Base-by-base conservation (phyloP, 2,329 filamentous ascomycete species). In the Blumeria graminis region DNA sequence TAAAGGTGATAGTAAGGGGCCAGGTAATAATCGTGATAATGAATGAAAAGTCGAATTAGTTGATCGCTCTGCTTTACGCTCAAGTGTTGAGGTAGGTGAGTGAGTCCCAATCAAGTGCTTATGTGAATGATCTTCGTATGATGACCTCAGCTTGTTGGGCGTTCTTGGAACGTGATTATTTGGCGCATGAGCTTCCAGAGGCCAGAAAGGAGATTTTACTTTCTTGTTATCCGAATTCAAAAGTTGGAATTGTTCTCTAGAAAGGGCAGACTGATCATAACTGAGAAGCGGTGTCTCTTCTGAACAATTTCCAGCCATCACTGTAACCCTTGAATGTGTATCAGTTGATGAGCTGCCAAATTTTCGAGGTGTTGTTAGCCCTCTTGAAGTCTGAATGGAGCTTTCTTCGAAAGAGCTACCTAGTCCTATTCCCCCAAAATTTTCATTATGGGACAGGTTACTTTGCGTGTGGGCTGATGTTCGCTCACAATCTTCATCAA, bases 1-100 rank as follows among this genome's bases (percentile, higher is more conserved):
- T 0, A 84, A 69, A 0, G 81, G 78, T 34, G 75, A 75, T 1
- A 80, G 72, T 4, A 83, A 68, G 6, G 77, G 75, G 0, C 76
- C 76, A 3, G 75, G 75, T 3, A 77, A 71, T 39, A 83, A 75
- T 22, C 68, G 63, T 3, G 71, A 71, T 16, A 77, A 70, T 0
- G 74, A 74, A 60, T 72, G 70, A 51, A 73, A 71, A 22, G 66
- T 68, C 8, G 68, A 67, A 13, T 68, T 69, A n/a, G 69, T 62
- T 28, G 70, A 66, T 38, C 62, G 60, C 9, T 69, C 69, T 38
- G 65, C 68, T 50, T 66, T 71, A 18, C 9, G 14, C 14, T 11
- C 10, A 4, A 10, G 39, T 58, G 68, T 67, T 58, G 65, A 65
- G 32, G 63, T 61, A 41, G 65, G 64, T 28, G 60, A 62, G 41